Evolutionary conservation across 2,329 filamentous ascomycete species (phyloP).

Genomic region (Claviceps sp.): DNA sequence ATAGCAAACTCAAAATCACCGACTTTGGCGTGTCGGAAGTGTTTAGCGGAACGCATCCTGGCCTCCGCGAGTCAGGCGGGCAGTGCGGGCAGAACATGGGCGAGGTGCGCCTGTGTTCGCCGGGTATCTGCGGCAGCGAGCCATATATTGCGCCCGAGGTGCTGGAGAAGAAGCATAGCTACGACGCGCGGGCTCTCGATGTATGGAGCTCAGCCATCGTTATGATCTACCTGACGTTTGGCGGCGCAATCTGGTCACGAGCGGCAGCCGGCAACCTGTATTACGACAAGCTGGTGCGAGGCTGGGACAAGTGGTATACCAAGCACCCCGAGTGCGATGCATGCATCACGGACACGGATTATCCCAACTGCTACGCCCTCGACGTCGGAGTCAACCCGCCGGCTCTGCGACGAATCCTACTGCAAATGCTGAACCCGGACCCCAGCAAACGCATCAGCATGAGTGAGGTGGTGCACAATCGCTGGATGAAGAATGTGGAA

Average conservation of each 20-base stretch:
- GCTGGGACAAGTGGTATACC: constrained; percentile 55
- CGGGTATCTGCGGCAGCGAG: constrained; percentile 72
- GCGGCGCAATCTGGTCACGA: constrained; percentile 60
- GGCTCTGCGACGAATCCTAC: constrained; percentile 54
- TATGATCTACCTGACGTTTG: constrained; percentile 63
- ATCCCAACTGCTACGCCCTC: constrained; percentile 51
- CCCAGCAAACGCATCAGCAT: constrained; percentile 59
- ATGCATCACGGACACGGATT: constrained; percentile 41
- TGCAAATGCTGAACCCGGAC: constrained; percentile 74
- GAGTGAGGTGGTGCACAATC: constrained; percentile 51
- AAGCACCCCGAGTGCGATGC: constrained; percentile 32
- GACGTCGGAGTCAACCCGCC: constrained; percentile 54
- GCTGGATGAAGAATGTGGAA: constrained; percentile 63
- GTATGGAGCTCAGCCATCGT: constrained; percentile 80
- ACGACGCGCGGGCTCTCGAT: constrained; percentile 67
- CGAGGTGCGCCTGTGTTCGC: constrained; percentile 56
- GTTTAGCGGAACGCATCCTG: constrained; percentile 70
- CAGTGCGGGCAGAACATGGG: constrained; percentile 63
- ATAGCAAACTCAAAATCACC: constrained; percentile 78
- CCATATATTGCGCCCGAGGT: constrained; percentile 86
- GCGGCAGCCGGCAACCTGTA: constrained; percentile 43
- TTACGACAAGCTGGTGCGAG: constrained; percentile 51
- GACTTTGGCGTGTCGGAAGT: constrained; percentile 87
- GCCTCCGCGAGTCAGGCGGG: constrained; percentile 57
- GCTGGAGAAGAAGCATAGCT: constrained; percentile 48